A percentile compares a stretch with the other conserved stretches of the same genome.
These are phyloP conservation scores for Aspergillus ochraceus DNA, from an alignment of 2,329 filamentous ascomycete species.

Conservation along the genomic window DNA sequence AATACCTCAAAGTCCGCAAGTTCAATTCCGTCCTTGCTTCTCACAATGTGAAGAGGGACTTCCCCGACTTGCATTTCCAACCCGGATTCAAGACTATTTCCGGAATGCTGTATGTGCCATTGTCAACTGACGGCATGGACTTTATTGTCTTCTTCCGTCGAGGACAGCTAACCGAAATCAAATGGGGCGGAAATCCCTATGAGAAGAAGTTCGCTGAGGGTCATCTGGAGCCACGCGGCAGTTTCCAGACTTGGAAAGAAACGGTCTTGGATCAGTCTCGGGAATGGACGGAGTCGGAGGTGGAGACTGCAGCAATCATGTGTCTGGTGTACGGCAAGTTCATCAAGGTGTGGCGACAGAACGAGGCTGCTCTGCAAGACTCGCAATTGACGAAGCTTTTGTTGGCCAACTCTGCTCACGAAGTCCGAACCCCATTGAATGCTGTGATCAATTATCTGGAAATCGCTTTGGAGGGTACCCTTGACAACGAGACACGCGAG, in stretches of 20 bases:
- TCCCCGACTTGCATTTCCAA: slow-evolving; percentile 75
- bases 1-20: slow-evolving; percentile 76
- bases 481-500: slow-evolving; percentile 81
- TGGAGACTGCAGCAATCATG: slow-evolving; percentile 83
- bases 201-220: slow-evolving; percentile 69
- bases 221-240: slow-evolving; percentile 76
- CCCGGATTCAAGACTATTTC: slow-evolving; percentile 78
- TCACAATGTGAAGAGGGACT: slow-evolving; percentile 73
- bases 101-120: slow-evolving; percentile 76
- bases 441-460: slow-evolving; percentile 95
- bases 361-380: slow-evolving; percentile 78
- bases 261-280: slow-evolving; percentile 77
- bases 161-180: slow-evolving; percentile 76
- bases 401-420: slow-evolving; percentile 85
- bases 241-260: slow-evolving; percentile 80
- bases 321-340: slow-evolving; percentile 88
- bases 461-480: slow-evolving; percentile 77
- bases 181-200: slow-evolving; percentile 63
- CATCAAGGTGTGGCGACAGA: slow-evolving; percentile 90
- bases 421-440: slow-evolving; percentile 86
- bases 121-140: slow-evolving; percentile 73
- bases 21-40: slow-evolving; percentile 75
- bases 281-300: slow-evolving; percentile 85
- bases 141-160: slow-evolving; percentile 92
- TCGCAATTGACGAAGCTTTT: slow-evolving; percentile 77